Conservation (phyloP, 2,329 filamentous ascomycete species). For the Fusarium sp. region DNA sequence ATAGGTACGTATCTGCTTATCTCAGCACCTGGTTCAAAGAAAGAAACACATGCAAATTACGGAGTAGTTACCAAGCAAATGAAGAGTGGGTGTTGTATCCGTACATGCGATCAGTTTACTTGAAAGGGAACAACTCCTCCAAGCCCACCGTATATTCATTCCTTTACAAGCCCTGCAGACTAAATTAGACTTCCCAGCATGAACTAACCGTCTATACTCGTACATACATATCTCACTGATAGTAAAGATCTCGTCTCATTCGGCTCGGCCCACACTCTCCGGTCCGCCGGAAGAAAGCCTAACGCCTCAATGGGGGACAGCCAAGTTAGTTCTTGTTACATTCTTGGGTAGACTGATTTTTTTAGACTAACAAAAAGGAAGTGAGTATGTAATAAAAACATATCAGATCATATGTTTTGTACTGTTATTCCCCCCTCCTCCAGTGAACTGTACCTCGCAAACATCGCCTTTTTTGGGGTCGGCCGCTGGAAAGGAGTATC, state of each 20-base stretch:
- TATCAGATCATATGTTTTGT: conserved; percentile 8
- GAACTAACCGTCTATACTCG: neutral
- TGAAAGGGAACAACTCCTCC: neutral
- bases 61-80: too few relatives aligned
- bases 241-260: neutral
- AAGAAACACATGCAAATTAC: too few relatives aligned
- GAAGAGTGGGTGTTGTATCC: neutral
- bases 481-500: neutral
- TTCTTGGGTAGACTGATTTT: neutral
- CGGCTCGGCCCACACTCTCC: conserved; percentile 7
- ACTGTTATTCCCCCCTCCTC: neutral
- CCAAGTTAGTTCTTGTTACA: neutral
- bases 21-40: neutral
- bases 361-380: neutral
- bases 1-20: neutral
- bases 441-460: conserved; percentile 4
- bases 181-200: neutral
- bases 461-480: neutral
- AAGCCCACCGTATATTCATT: neutral
- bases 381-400: neutral
- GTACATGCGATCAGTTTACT: conserved; percentile 3
- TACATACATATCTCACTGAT: neutral
- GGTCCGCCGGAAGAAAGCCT: conserved; percentile 6
- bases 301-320: too few relatives aligned
- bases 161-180: neutral